Conservation (phyloP, 495 filamentous ascomycete species). For the Annulohypoxylon moriforme region DNA sequence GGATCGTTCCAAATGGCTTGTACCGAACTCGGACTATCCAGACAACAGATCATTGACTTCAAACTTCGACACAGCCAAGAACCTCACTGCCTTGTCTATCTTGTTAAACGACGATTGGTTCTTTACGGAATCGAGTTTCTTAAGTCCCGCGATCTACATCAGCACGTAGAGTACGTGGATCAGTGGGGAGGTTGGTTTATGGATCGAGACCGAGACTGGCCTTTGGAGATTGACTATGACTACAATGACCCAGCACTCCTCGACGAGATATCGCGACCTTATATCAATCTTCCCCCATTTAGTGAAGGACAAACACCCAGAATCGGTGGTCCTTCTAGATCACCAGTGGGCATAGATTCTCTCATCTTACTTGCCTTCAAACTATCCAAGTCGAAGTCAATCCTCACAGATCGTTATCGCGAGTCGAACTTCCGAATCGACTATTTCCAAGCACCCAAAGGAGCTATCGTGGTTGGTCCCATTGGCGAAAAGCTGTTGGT, state of each 20-base stretch:
- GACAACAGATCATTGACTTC: not conserved
- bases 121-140: not conserved
- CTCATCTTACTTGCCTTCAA: not conserved
- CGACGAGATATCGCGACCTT: not conserved
- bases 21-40: not conserved
- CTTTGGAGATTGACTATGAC: not conserved
- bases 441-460: constrained; percentile 3
- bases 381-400: not conserved
- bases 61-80: not conserved
- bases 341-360: not conserved
- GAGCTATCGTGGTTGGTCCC: not conserved
- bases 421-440: not conserved
- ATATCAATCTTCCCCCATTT: not conserved
- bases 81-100: not conserved
- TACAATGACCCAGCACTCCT: not conserved
- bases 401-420: not conserved
- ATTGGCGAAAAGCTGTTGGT: not conserved
- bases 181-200: not conserved
- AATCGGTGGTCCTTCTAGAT: too few species aligned
- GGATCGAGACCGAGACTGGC: not conserved
- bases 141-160: not conserved
- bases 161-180: not conserved
- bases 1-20: constrained; percentile 6
- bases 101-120: not conserved
- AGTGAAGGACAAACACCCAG: not conserved